Evolutionary conservation across 2,329 filamentous ascomycete species (phyloP).

Genomic region (Trichoderma citrinoviride): DNA sequence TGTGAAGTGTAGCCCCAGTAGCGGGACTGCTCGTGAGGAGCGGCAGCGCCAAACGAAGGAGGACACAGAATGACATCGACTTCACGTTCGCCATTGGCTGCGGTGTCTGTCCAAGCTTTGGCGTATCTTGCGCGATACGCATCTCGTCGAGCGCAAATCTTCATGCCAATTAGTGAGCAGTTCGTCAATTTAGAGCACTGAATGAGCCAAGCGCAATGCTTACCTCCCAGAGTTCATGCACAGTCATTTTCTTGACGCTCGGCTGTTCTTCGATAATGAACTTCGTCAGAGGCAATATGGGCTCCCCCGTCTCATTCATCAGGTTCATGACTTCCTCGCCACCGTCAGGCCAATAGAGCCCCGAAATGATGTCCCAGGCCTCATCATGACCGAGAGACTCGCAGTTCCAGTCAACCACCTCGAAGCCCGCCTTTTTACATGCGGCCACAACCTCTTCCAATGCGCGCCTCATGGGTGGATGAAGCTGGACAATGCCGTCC

Average conservation of each 20-base stretch:
- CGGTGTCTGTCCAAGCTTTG: slow-evolving; percentile 14
- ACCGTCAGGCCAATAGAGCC: slow-evolving; percentile 14
- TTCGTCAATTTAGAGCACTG: too few species aligned
- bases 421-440: slow-evolving; percentile 48
- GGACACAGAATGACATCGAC: slow-evolving; percentile 15
- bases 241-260: slow-evolving; percentile 10
- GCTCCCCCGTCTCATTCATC: slow-evolving; percentile 34
- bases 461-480: slow-evolving; percentile 58
- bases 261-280: slow-evolving; percentile 18
- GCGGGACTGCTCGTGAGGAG: slow-evolving; percentile 43
- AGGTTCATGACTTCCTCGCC: slow-evolving; percentile 29
- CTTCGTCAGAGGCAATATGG: slow-evolving; percentile 4
- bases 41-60: slow-evolving; percentile 50
- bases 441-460: slow-evolving; percentile 52
- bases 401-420: slow-evolving; percentile 54
- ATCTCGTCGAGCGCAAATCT: slow-evolving; percentile 13
- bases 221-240: slow-evolving; percentile 12
- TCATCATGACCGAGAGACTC: slow-evolving; percentile 49
- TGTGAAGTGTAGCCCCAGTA: slow-evolving; percentile 62
- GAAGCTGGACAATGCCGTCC: slow-evolving; percentile 58
- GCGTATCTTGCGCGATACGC: slow-evolving; percentile 11
- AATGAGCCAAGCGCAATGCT: not conserved
- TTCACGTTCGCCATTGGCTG: slow-evolving; percentile 3
- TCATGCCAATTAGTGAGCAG: not conserved
- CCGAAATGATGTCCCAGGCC: slow-evolving; percentile 35